Base-by-base conservation (phyloP, 177 flowering plant species). In the Vitis hybrid region DNA sequence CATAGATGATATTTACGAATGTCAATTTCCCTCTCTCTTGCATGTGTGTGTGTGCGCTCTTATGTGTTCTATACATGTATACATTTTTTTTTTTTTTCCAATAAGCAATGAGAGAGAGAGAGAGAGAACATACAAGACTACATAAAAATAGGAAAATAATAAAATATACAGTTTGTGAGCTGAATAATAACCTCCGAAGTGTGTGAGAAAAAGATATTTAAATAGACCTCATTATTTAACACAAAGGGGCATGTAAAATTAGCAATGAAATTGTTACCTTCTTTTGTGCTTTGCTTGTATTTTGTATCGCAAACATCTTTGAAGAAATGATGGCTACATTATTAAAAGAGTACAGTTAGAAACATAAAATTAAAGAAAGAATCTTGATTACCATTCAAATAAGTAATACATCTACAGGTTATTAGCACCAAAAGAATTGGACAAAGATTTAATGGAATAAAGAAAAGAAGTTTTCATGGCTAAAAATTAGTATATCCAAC, bases 291-390 rank as follows among this genome's bases (percentile, higher is more conserved):
- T 93, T 65, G 89, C 91, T 70, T 89, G 83, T 74, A 91, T 83
- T 79, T 91, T 90, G 90, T 93, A 93, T 57, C 62, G 75, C 79
- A 94, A 75, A 78, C 98, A 89, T 87, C 98, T 82, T 75, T 90
- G 98, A 68, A 91, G 92, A 84, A 87, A 90, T 21, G 79, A 75
- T 5, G 97, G 97, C 98, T 94, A 76, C 84, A 86, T 2, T 17
- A 75, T 10, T 71, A 69, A 68, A 55, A 65, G 10, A 48, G 14
- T 19, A 32, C 12, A 64, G 65, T 77, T 69, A 70, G 60, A 62
- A 69, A 69, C 18, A 30, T 30, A 48, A 45, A 51, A 13, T 13
- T n/a, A 12, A 54, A 3, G 57, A n/a, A 13, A 54, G 57, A 54
- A 13, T n/a, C 57, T 5, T 40, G 45, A 40, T 40, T 40, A 40